Base-by-base conservation (phyloP, 2,329 filamentous ascomycete species). In the Diaporthe sp. region DNA sequence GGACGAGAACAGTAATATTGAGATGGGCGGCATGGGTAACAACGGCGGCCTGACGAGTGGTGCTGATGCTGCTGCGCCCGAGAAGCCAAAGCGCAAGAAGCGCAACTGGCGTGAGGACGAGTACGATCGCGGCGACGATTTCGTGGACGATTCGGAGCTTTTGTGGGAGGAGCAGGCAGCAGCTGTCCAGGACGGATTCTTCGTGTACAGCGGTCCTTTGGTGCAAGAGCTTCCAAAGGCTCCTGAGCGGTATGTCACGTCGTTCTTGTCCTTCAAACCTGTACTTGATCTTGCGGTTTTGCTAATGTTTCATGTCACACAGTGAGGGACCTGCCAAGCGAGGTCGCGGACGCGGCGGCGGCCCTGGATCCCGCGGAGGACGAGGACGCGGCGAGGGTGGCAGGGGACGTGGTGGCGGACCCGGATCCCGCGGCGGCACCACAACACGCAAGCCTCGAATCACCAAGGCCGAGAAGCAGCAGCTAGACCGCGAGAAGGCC, bases 151-250 rank as follows among this genome's bases (percentile, higher is more conserved):
- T 82, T 97, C 95, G 1, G 97, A 99, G 83, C 84, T 98, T 81
- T 89, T 97, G 0, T 98, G 96, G 96, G 95, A 98, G 84, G 95
- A 98, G 81, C 94, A 98, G 82, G 96, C 96, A 9, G 95, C 96
- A 6, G 96, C 97, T 62, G 96, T 95, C 79, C 95, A 96, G 79
- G 97, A 98, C 82, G 97, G 97, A 1, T 99, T 98, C 87, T 99
- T 98, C 82, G 97, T 99, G 1, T 99, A 98, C 84, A 97, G 95
- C 76, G 97, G 97, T 4, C 96, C 96, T 12, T 87, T 99, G 62
- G 91, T 98, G 31, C 94, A 94, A 7, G 95, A 98, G 84, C 94
- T 93, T 31, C 94, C 98, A 85, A 96, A 97, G 84, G 89, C 89
- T 49, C 85, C 87, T 78, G 82, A 84, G 74, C 87, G 86, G 88